Percentiles rank a stretch among this genome's conserved stretches.
Conservation (phyloP, 2,329 filamentous ascomycete species). For the Leptodontidium sp. region DNA sequence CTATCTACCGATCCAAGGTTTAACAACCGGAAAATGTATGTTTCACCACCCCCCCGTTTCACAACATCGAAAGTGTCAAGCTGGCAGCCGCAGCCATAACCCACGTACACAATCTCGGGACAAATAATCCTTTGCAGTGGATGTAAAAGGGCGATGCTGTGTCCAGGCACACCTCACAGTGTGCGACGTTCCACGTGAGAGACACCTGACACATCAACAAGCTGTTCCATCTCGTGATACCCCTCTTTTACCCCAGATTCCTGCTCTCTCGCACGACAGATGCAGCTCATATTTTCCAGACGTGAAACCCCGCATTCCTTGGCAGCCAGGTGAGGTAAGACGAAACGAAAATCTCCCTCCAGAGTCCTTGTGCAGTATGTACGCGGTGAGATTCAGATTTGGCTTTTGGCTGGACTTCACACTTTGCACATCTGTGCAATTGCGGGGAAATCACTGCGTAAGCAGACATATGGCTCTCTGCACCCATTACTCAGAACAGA, state of each 20-base stretch:
- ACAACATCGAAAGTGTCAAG: slow-evolving; percentile 2
- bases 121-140: not conserved
- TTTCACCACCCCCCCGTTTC: slow-evolving; percentile 8
- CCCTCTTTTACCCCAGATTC: too few relatives aligned
- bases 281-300: not conserved
- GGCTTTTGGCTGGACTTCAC: not conserved
- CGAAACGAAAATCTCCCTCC: not conserved
- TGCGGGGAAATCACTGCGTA: slow-evolving; percentile 1
- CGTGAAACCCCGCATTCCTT: not conserved
- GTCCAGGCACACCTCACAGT: slow-evolving; percentile 11
- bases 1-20: not conserved
- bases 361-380: not conserved
- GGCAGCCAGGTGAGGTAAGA: not conserved
- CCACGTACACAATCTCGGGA: not conserved
- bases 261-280: too few relatives aligned
- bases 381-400: slow-evolving; percentile 5
- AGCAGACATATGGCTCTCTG: slow-evolving; percentile 1
- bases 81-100: not conserved
- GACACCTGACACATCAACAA: not conserved
- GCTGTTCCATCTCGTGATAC: not conserved
- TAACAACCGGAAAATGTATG: slow-evolving; percentile 8
- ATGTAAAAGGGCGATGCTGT: not conserved
- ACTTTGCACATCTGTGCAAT: not conserved
- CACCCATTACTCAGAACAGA: slow-evolving; percentile 8
- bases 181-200: slow-evolving; percentile 10